phyloP scores from a whole-genome alignment of 805 yeast genomes.

The Lipomyces orientalis region DNA sequence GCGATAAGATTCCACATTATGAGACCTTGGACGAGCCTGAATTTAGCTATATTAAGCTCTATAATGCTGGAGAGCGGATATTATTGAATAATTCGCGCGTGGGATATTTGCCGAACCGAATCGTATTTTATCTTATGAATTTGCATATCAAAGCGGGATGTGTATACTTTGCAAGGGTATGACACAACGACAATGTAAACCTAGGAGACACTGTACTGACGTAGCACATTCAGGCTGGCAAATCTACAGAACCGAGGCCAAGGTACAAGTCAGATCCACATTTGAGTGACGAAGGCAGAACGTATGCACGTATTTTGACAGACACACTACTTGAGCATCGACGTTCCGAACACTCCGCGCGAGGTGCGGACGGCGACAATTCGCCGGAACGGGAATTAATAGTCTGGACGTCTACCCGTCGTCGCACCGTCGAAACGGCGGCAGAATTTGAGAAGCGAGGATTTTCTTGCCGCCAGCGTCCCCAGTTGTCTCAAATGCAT shows the following conservation, averaged over 20 bases:
- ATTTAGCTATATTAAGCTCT: slow-evolving; percentile 79
- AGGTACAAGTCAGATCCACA: slow-evolving; percentile 79
- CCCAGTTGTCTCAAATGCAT: slow-evolving; percentile 83
- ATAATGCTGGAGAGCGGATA: slow-evolving; percentile 86
- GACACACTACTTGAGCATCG: slow-evolving; percentile 56
- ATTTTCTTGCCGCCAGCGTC: slow-evolving; percentile 71
- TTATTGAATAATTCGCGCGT: slow-evolving; percentile 79
- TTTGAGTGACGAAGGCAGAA: slow-evolving; percentile 72
- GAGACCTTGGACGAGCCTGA: slow-evolving; percentile 66
- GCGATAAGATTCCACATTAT: slow-evolving; percentile 69
- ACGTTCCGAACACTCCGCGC: slow-evolving; percentile 26
- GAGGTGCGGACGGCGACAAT: slow-evolving; percentile 23
- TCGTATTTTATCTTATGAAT: slow-evolving; percentile 91
- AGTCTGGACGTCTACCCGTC: slow-evolving; percentile 95
- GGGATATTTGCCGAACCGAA: slow-evolving; percentile 88
- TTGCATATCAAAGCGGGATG: slow-evolving; percentile 84
- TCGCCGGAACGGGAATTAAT: slow-evolving; percentile 53
- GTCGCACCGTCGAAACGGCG: slow-evolving; percentile 82
- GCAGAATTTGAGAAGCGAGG: slow-evolving; percentile 66
- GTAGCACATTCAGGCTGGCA: slow-evolving; percentile 45
- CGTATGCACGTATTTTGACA: slow-evolving; percentile 69
- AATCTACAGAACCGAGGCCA: slow-evolving; percentile 55
- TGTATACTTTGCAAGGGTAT: slow-evolving; percentile 90
- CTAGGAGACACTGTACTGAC: neutral
- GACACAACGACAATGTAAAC: slow-evolving; percentile 50